Percentiles rank a stretch among this genome's conserved stretches.
Conservation (phyloP, 371 early-diverging fungal genomes). For the Zancudomyces culisetae region DNA sequence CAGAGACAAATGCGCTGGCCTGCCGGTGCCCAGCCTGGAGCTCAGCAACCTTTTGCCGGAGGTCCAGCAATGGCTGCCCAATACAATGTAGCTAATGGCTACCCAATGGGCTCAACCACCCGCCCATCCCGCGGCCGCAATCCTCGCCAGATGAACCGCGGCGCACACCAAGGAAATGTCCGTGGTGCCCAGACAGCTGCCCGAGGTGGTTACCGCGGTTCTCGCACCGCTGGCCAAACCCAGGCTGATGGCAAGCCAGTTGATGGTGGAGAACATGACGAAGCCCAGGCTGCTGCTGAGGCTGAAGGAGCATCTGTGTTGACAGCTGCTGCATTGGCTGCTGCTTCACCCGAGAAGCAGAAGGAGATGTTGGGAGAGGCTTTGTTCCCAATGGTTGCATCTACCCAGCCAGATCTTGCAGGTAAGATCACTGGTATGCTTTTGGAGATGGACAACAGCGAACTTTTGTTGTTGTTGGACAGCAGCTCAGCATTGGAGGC, state of each 20-base stretch:
- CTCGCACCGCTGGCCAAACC: neutral
- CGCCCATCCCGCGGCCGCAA: neutral
- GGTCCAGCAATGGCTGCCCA: conserved; percentile 15
- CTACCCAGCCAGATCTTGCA: conserved; percentile 47
- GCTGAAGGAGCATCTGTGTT: conserved; percentile 28
- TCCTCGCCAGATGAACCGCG: neutral
- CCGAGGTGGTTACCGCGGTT: neutral
- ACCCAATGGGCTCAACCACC: conserved; percentile 4
- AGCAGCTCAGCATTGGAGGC: conserved; percentile 42
- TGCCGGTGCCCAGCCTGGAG: conserved; percentile 23
- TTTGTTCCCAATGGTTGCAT: conserved; percentile 65
- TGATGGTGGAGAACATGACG: conserved; percentile 8
- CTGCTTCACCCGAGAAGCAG: conserved; percentile 64
- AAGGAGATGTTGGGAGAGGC: conserved; percentile 91
- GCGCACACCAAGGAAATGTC: conserved; percentile 19
- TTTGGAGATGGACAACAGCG: conserved; percentile 91
- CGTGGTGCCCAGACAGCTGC: conserved; percentile 11
- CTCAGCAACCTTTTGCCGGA: conserved; percentile 31
- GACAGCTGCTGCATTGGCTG: conserved; percentile 63
- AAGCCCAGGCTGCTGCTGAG: conserved; percentile 15
- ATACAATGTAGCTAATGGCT: conserved; percentile 11
- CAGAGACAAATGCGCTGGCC: conserved; percentile 26
- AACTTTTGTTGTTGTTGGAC: conserved; percentile 76
- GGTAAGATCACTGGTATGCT: conserved; percentile 98
- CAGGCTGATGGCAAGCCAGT: conserved; percentile 16